Base-by-base conservation (phyloP, 129 eudicot species). In the Heracleum sosnowskyi region DNA sequence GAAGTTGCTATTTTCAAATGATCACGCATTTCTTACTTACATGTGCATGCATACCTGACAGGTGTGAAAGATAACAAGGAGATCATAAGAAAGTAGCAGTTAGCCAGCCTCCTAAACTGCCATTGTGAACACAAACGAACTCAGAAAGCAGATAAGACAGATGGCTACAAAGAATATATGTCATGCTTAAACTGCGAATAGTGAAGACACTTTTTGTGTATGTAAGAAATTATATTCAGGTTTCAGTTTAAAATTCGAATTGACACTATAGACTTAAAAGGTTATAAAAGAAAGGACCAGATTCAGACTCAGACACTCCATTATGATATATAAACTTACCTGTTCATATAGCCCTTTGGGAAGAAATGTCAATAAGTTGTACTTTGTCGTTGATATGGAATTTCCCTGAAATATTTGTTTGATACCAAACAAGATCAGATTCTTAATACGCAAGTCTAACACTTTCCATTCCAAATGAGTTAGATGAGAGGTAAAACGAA, bases 31-130 rank as follows among this genome's bases (percentile, higher is more conserved):
- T 24, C 51, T 36, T 71, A 39, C 44, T 36, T 76, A 79, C 42
- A 79, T 78, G 60, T 46, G 44, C 89, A 80, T 88, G 92, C 90
- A 80, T 90, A 95, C 99, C 99, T 95, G 85, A 92, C 86, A 77
- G 97, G 97, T 45, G 99, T 95, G 81, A 90, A 92, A 33, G 99
- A 95, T 80, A 95, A 86, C 76, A 93, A 87, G 46, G 99, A 95
- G 81, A 95, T 95, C 60, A 90, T 87, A 83, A 95, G 97, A 81
- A 95, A 95, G 87, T 95, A 95, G 74, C 89, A 86, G 80, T 95
- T 95, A 78, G 99, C 99, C 89, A 95, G 96, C 84, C 99, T 89
- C 89, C 97, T 95, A 84, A 95, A 92, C 99, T 95, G 99, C 83
- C 90, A 86, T 76, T 63, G 84, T 41, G 8, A 60, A 83, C 78